A percentile compares a stretch with the other conserved stretches of the same genome.
Conservation (phyloP, 1,139 yeast genomes). For the Saccharomycopsis hybrid region DNA sequence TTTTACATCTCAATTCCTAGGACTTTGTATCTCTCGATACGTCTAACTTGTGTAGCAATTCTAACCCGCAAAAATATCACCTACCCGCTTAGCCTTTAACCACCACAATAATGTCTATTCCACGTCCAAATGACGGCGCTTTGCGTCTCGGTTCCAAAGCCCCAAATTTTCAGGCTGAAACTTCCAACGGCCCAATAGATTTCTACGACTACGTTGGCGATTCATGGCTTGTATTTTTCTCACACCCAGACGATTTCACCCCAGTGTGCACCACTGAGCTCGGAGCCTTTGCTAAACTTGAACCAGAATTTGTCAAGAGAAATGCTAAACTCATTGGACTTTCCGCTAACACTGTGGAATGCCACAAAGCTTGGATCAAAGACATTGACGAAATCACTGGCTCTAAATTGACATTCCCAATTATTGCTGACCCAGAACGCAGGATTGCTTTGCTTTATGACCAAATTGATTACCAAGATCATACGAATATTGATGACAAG, state of each 20-base stretch:
- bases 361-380: conserved; percentile 76
- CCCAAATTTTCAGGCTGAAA: conserved; percentile 75
- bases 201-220: conserved; percentile 79
- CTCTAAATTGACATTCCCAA: conserved; percentile 64
- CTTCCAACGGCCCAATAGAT: conserved; percentile 70
- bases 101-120: conserved; percentile 2
- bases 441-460: conserved; percentile 65
- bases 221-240: conserved; percentile 72
- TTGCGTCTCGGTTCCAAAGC: conserved; percentile 57
- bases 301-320: conserved; percentile 76
- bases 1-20: too few species aligned
- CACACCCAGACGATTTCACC: conserved; percentile 92
- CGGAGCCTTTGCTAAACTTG: conserved; percentile 82
- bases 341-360: conserved; percentile 71
- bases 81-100: too few species aligned
- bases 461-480: conserved; percentile 70
- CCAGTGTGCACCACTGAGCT: conserved; percentile 94
- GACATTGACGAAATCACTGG: conserved; percentile 82
- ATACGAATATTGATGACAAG: conserved; percentile 38
- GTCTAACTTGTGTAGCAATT: too few species aligned
- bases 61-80: too few species aligned
- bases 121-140: conserved; percentile 10
- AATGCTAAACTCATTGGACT: conserved; percentile 80
- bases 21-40: too few species aligned
- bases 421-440: conserved; percentile 70